phyloP scores from a whole-genome alignment of 176 grass and related monocot genomes.

The Pontederia crassipes region DNA sequence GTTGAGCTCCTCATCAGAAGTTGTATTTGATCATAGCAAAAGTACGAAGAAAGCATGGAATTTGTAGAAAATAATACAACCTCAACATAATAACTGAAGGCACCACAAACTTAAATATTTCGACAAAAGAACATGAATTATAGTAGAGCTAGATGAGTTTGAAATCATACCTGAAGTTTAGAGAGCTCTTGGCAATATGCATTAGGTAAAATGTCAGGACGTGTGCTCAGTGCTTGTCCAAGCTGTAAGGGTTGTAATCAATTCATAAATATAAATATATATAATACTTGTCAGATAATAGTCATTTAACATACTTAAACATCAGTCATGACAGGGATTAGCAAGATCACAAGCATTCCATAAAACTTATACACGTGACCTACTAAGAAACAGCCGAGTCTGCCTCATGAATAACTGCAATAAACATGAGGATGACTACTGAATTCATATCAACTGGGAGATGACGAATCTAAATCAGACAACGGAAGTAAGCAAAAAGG shows the following conservation, averaged over 20 bases:
- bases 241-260: slow-evolving; percentile 37
- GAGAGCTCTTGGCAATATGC: slow-evolving; percentile 91
- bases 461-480: too few relatives aligned
- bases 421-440: too few relatives aligned
- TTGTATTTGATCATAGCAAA: too few relatives aligned
- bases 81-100: neutral
- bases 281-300: slow-evolving; percentile 7
- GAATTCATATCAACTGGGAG: too few relatives aligned
- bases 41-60: too few relatives aligned
- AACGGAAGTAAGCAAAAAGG: too few relatives aligned
- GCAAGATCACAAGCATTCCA: too few relatives aligned
- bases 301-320: neutral
- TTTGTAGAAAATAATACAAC: neutral
- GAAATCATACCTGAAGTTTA: slow-evolving; percentile 61
- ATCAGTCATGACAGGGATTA: neutral
- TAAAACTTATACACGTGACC: too few relatives aligned
- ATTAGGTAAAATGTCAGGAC: slow-evolving; percentile 72
- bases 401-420: too few relatives aligned
- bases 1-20: too few relatives aligned
- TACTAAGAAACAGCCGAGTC: too few relatives aligned
- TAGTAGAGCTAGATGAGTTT: neutral
- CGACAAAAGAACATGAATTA: neutral
- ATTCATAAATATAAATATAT: neutral
- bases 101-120: neutral
- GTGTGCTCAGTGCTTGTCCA: slow-evolving; percentile 91